Conservation (phyloP, 164 flowering plant genomes). For the Vitis rotundifolia region DNA sequence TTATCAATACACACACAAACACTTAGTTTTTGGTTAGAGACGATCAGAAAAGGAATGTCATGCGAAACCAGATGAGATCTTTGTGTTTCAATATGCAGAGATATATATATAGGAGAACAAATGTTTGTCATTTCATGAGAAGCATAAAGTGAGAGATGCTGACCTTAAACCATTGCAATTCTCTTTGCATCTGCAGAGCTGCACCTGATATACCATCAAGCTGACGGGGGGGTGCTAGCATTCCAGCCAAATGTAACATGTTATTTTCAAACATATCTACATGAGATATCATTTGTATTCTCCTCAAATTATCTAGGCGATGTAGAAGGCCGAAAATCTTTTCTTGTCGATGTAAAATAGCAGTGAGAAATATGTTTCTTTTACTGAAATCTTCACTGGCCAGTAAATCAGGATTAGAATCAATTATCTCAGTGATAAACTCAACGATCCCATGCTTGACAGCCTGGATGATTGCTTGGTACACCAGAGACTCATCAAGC, state of each 20-base stretch:
- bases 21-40: too few relatives aligned
- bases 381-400: neutral
- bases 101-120: too few relatives aligned
- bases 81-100: too few relatives aligned
- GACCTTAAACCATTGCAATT: constrained; percentile 35
- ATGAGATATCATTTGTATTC: neutral
- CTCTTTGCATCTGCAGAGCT: constrained; percentile 35
- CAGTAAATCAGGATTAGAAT: constrained; percentile 12
- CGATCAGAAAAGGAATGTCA: too few relatives aligned
- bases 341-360: constrained; percentile 22
- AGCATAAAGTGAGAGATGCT: too few relatives aligned
- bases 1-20: too few relatives aligned
- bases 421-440: constrained; percentile 7
- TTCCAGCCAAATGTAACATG: constrained; percentile 27
- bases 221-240: constrained; percentile 11
- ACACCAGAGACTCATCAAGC: neutral
- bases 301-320: constrained; percentile 7
- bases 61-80: too few relatives aligned
- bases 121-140: too few relatives aligned
- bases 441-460: constrained; percentile 25
- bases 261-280: constrained; percentile 19
- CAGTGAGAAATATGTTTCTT: constrained; percentile 14
- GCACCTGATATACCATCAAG: constrained; percentile 27
- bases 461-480: constrained; percentile 16
- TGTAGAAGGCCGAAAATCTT: constrained; percentile 28